Evolutionary conservation across 495 filamentous ascomycete genomes (phyloP), one percentile per base, ranked within the genome.

Genomic region (Daldinia loculata): DNA sequence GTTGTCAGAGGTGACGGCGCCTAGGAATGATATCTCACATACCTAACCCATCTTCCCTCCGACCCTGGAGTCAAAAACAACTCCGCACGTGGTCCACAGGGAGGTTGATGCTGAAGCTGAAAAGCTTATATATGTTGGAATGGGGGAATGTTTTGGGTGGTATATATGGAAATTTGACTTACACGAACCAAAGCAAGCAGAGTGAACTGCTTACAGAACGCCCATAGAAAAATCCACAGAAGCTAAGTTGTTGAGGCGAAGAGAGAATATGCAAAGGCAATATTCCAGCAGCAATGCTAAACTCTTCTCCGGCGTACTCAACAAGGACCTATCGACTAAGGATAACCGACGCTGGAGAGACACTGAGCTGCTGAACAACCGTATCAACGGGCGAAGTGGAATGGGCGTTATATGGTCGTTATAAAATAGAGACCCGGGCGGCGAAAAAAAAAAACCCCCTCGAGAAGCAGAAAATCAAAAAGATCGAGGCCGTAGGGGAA

Each of bases 251-350:
- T 50, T 63, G 43, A 43, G 29, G 61, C 64, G 38, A 24, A 30
- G n/a, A 59, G 64, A 64, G 61, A 57, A 39, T 62, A 53, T 61
- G 72, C 74, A 75, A 65, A 57, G 76, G 76, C 76, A 77, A 77
- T 78, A 78, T 78, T 75, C 62, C 76, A 78, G 76, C 76, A 78
- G 59, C 76, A 69, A 36, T 70, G 75, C 70, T 48, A 64, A 66
- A 67, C 61, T 56, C 62, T 51, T 69, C 43, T 66, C 53, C 61
- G 53, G 43, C 41, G 12, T 34, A 63, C 62, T 57, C 58, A 36
- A 59, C 50, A 59, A 67, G 15, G 17, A 58, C 32, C 26, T 26
- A 56, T 60, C 57, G 39, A 56, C 70, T 53, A 52, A 59, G 43
- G 48, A 66, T 63, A 48, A 29, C 41, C 41, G 30, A 17, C 30